phyloP scores from a whole-genome alignment of 176 grass and related monocot genomes.

The Alloteropsis semialata region DNA sequence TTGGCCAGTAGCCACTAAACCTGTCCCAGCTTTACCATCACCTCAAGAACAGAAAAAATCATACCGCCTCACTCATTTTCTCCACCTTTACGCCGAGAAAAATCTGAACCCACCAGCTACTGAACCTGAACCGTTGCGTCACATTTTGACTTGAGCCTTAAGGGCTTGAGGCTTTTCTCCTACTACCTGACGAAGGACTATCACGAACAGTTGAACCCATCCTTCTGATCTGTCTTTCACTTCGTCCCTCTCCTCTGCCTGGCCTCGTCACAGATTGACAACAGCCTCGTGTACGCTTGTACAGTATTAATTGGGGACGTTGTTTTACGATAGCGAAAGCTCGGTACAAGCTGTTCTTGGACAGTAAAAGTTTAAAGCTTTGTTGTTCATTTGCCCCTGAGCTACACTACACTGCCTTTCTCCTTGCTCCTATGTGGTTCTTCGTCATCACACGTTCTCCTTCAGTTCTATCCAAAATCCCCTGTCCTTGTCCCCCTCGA shows the following conservation, averaged over 20 bases:
- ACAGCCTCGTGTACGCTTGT: background rate
- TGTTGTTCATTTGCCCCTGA: background rate
- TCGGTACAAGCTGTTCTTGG: background rate
- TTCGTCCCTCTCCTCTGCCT: background rate
- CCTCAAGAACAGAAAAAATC: background rate
- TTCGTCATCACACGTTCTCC: slow-evolving; percentile 47
- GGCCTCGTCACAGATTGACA: background rate
- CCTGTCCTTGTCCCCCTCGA: slow-evolving; percentile 31
- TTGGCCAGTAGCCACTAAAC: background rate
- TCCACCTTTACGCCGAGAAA: background rate
- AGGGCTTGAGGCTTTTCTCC: background rate
- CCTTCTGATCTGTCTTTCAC: background rate
- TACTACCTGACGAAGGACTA: background rate
- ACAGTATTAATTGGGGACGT: background rate
- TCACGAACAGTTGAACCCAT: background rate
- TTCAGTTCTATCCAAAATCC: slow-evolving; percentile 34
- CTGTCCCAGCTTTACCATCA: background rate
- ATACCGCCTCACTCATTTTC: background rate
- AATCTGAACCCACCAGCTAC: background rate
- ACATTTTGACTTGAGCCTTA: background rate
- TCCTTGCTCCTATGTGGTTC: slow-evolving; percentile 40
- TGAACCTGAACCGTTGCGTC: background rate
- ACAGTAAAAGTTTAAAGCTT: slow-evolving; percentile 8
- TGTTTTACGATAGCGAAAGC: background rate
- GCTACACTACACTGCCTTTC: background rate